phyloP scores from a whole-genome alignment of 495 filamentous ascomycete species.

The Copromyces sp. region DNA sequence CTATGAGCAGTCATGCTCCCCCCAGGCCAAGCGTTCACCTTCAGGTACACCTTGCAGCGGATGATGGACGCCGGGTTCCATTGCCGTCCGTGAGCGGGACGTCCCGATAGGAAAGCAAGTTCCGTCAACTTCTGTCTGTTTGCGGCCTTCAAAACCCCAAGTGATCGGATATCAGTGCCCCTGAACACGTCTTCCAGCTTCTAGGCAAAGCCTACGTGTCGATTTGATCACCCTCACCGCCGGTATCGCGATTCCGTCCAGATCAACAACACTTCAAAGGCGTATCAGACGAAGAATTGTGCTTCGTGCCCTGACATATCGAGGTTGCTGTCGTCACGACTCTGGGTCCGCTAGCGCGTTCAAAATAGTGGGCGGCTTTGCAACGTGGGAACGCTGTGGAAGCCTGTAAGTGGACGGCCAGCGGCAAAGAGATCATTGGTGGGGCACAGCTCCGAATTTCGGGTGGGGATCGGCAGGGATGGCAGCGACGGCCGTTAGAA shows the following conservation, averaged over 20 bases:
- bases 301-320: neutral
- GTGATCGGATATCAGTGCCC: neutral
- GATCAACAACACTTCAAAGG: neutral
- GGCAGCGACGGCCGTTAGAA: neutral
- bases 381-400: neutral
- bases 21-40: neutral
- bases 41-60: neutral
- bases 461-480: neutral
- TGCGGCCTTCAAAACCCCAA: neutral
- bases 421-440: neutral
- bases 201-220: neutral
- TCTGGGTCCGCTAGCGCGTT: neutral
- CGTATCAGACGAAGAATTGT: neutral
- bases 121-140: neutral
- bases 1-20: neutral
- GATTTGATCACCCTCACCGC: neutral
- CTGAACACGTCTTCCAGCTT: neutral
- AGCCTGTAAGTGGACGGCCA: neutral
- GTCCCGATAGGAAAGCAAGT: neutral
- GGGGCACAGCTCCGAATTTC: conserved; percentile 2
- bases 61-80: neutral
- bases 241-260: neutral
- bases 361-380: neutral
- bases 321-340: neutral
- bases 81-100: neutral